A percentile compares a stretch with the other conserved stretches of the same genome.
Conservation (phyloP, 805 yeast species). For the Candida suzukii region DNA sequence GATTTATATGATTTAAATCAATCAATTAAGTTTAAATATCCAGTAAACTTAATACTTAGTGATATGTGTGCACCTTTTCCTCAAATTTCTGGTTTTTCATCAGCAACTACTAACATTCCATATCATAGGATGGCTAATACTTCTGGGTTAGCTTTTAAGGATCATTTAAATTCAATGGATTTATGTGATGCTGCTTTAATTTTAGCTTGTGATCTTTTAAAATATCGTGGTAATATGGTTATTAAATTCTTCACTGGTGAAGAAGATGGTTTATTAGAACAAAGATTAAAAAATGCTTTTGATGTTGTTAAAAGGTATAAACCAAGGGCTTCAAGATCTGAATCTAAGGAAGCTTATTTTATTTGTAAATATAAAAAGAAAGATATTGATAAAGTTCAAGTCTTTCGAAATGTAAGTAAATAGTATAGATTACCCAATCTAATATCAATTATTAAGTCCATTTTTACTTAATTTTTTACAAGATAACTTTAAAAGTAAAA, state of each 20-base stretch:
- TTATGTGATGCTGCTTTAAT: conserved; percentile 87
- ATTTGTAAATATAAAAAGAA: conserved; percentile 50
- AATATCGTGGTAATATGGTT: conserved; percentile 63
- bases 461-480: too few species aligned
- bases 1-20: neutral
- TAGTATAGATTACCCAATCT: too few species aligned
- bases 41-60: conserved; percentile 65
- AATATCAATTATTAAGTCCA: too few species aligned
- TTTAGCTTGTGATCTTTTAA: conserved; percentile 64
- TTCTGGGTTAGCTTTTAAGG: conserved; percentile 71
- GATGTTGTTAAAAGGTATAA: conserved; percentile 59
- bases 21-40: conserved; percentile 9
- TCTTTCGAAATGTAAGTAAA: conserved; percentile 26
- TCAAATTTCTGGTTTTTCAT: conserved; percentile 44
- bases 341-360: conserved; percentile 78
- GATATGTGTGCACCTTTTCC: conserved; percentile 76
- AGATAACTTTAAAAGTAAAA: too few species aligned
- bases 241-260: conserved; percentile 83
- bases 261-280: conserved; percentile 63
- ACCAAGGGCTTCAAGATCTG: conserved; percentile 74
- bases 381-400: conserved; percentile 33
- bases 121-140: conserved; percentile 92
- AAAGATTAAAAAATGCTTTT: conserved; percentile 52
- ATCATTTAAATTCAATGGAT: conserved; percentile 83
- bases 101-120: conserved; percentile 68